These are phyloP conservation scores for Gaeumannomyces sp. DNA, from an alignment of 2,329 filamentous ascomycete genomes.

Conservation along the genomic window DNA sequence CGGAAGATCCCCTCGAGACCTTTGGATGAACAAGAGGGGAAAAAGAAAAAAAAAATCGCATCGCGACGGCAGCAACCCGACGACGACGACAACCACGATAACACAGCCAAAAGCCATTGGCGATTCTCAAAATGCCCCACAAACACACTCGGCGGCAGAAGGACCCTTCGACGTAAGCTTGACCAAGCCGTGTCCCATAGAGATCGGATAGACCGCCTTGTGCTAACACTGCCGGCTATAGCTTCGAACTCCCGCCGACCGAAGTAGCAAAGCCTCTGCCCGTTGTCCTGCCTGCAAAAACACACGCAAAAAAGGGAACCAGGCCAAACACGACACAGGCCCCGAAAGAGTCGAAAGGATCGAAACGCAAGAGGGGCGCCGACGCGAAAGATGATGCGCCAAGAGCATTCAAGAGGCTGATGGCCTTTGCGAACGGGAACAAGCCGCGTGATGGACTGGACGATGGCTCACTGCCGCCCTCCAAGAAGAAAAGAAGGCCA, in stretches of 20 bases:
- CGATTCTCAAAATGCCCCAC: slow-evolving; percentile 60
- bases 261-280: slow-evolving; percentile 47
- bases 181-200: not conserved
- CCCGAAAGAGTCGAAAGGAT: slow-evolving; percentile 30
- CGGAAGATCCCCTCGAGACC: not conserved
- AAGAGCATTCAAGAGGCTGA: slow-evolving; percentile 77
- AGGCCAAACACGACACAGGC: slow-evolving; percentile 20
- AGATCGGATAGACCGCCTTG: not conserved
- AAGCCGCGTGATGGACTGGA: slow-evolving; percentile 60
- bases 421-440: slow-evolving; percentile 65
- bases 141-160: slow-evolving; percentile 69
- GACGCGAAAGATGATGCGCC: slow-evolving; percentile 69
- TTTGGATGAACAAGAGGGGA: not conserved
- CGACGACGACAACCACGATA: not conserved
- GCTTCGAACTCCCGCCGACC: slow-evolving; percentile 43
- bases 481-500: slow-evolving; percentile 27
- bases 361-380: slow-evolving; percentile 41
- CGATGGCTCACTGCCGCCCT: slow-evolving; percentile 45
- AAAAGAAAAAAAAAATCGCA: not conserved
- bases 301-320: slow-evolving; percentile 25
- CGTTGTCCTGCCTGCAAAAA: slow-evolving; percentile 28
- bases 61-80: not conserved
- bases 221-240: slow-evolving; percentile 21
- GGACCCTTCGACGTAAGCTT: slow-evolving; percentile 44
- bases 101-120: not conserved